Evolutionary conservation across 306 rosid species (phyloP).

Genomic region (Quercus glauca): DNA sequence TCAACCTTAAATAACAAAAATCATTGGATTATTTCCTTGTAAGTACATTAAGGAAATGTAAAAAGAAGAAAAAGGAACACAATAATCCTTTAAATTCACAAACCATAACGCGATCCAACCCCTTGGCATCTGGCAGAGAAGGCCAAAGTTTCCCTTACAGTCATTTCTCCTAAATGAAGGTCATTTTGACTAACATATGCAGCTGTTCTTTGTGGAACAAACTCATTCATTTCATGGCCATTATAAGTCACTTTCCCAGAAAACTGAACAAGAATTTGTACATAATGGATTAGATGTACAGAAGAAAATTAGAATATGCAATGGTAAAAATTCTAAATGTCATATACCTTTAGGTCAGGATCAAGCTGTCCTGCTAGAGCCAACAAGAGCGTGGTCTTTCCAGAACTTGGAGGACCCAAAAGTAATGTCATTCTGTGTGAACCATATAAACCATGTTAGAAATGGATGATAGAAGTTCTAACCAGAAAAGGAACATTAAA

Average conservation of each 20-base stretch:
- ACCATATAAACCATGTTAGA: neutral
- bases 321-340: neutral
- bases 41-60: slow-evolving; percentile 4
- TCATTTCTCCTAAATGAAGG: slow-evolving; percentile 83
- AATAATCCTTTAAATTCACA: neutral
- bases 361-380: slow-evolving; percentile 78
- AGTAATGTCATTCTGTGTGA: slow-evolving; percentile 61
- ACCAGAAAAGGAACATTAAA: neutral
- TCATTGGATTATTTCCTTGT: neutral
- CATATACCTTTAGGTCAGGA: slow-evolving; percentile 48
- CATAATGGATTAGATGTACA: neutral
- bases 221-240: slow-evolving; percentile 44
- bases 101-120: slow-evolving; percentile 73
- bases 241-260: slow-evolving; percentile 47
- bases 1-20: neutral
- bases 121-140: slow-evolving; percentile 86
- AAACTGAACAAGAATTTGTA: slow-evolving; percentile 8
- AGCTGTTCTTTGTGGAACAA: slow-evolving; percentile 73
- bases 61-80: neutral
- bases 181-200: slow-evolving; percentile 85
- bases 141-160: slow-evolving; percentile 85
- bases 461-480: neutral
- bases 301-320: neutral
- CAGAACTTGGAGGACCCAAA: slow-evolving; percentile 85
- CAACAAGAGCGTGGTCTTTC: slow-evolving; percentile 75